Conservation (phyloP, 2,329 filamentous ascomycete genomes). For the Helicocarpus griseus region DNA sequence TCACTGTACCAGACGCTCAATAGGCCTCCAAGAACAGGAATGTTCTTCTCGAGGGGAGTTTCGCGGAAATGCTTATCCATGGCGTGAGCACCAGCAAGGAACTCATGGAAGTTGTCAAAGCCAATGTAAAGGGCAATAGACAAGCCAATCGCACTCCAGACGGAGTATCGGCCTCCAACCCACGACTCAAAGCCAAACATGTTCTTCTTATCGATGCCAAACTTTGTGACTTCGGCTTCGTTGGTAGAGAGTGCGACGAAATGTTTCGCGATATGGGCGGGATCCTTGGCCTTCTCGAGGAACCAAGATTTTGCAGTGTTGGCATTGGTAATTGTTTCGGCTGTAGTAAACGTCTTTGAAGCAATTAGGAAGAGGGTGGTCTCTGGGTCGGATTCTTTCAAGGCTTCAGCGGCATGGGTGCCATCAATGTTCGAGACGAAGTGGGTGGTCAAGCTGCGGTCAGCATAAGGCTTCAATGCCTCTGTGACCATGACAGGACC, state of each 20-base stretch:
- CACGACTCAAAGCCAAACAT: conserved; percentile 99
- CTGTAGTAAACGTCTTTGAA: conserved; percentile 98
- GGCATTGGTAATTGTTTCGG: conserved; percentile 93
- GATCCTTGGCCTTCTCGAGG: conserved; percentile 71
- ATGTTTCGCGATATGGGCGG: conserved; percentile 78
- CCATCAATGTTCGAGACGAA: conserved; percentile 99
- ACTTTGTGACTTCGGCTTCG: conserved; percentile 89
- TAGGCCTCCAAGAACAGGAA: conserved; percentile 82
- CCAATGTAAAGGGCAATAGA: conserved; percentile 92
- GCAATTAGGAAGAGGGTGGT: conserved; percentile 98
- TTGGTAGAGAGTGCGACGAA: conserved; percentile 98
- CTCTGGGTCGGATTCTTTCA: conserved; percentile 82
- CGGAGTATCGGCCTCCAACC: conserved; percentile 96
- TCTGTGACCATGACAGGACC: conserved; percentile 99
- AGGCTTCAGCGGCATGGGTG: conserved; percentile 91
- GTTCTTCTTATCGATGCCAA: conserved; percentile 96
- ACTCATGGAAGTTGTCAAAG: conserved; percentile 95
- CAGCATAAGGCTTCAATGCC: conserved; percentile 88
- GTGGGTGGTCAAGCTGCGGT: conserved; percentile 77
- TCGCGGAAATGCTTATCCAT: conserved; percentile 98
- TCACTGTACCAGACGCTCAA: conserved; percentile 98
- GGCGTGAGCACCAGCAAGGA: conserved; percentile 85
- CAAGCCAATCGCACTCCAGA: conserved; percentile 96
- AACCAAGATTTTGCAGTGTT: conserved; percentile 98
- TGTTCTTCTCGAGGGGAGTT: conserved; percentile 86